Conservation (phyloP, 2,329 filamentous ascomycete genomes). For the Verticillium nonalfalfae region DNA sequence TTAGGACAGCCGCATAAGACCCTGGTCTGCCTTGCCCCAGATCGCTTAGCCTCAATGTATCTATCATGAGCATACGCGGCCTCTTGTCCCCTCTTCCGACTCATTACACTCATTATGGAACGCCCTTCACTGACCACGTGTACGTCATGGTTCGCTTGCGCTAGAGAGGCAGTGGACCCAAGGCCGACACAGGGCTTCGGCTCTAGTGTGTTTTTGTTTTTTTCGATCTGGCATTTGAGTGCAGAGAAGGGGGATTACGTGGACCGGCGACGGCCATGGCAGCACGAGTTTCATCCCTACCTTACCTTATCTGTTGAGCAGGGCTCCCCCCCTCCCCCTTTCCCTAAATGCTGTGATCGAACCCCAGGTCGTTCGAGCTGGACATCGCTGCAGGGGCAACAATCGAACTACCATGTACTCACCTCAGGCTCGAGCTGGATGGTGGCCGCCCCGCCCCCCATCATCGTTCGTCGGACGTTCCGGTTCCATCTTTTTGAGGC, state of each 20-base stretch:
- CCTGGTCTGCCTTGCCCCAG: background rate
- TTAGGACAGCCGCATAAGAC: background rate
- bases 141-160: conserved; percentile 10
- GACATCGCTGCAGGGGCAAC: background rate
- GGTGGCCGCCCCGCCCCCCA: background rate
- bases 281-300: background rate
- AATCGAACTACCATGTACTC: background rate
- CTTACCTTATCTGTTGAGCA: too few relatives aligned
- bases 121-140: conserved; percentile 5
- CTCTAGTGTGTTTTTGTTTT: too few relatives aligned
- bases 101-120: background rate
- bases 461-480: background rate
- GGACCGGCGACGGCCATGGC: background rate
- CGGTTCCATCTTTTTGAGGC: background rate
- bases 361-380: background rate
- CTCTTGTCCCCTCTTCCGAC: background rate
- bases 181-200: background rate
- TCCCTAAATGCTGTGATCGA: background rate
- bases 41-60: background rate
- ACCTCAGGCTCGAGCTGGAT: background rate
- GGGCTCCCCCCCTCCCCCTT: background rate
- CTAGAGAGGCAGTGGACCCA: background rate
- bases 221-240: conserved; percentile 3
- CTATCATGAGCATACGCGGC: background rate
- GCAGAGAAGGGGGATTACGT: background rate